Evolutionary conservation across 179 eudicot species (phyloP).

Genomic region (Dionaea muscipula): DNA sequence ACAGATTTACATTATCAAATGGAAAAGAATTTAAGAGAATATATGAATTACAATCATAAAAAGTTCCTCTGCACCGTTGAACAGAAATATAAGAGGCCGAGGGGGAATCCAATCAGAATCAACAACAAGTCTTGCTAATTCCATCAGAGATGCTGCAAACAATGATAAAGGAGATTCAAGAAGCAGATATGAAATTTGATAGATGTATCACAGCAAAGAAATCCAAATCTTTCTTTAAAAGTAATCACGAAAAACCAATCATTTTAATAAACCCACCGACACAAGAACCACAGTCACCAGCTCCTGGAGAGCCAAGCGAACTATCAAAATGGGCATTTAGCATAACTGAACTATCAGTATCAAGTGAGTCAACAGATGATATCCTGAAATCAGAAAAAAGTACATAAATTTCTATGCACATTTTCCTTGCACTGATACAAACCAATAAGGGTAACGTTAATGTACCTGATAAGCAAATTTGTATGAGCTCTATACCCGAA

Average conservation of each 20-base stretch:
- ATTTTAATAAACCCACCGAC: conserved; percentile 51
- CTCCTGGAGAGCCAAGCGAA: conserved; percentile 86
- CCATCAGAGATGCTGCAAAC: conserved; percentile 70
- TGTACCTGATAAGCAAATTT: conserved; percentile 74
- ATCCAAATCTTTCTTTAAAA: background rate
- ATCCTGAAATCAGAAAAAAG: conserved; percentile 35
- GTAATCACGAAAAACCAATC: background rate
- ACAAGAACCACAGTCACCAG: conserved; percentile 95
- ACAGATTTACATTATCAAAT: background rate
- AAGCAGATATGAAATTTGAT: no score
- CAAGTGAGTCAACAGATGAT: conserved; percentile 52
- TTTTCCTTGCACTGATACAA: background rate
- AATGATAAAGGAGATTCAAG: conserved; percentile 2
- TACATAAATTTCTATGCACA: background rate
- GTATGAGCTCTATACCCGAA: conserved; percentile 67
- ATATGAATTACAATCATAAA: conserved; percentile 68
- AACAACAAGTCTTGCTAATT: conserved; percentile 65
- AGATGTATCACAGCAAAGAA: background rate
- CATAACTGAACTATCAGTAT: conserved; percentile 61
- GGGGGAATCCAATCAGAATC: conserved; percentile 89
- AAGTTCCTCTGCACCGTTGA: conserved; percentile 97
- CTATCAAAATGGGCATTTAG: conserved; percentile 89
- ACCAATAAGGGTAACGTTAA: background rate
- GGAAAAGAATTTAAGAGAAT: background rate
- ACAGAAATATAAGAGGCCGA: conserved; percentile 73